Evolutionary conservation across 139 green algal genomes (phyloP), one percentile per base, ranked within the genome.

Genomic region (Coelastrella sp.): DNA sequence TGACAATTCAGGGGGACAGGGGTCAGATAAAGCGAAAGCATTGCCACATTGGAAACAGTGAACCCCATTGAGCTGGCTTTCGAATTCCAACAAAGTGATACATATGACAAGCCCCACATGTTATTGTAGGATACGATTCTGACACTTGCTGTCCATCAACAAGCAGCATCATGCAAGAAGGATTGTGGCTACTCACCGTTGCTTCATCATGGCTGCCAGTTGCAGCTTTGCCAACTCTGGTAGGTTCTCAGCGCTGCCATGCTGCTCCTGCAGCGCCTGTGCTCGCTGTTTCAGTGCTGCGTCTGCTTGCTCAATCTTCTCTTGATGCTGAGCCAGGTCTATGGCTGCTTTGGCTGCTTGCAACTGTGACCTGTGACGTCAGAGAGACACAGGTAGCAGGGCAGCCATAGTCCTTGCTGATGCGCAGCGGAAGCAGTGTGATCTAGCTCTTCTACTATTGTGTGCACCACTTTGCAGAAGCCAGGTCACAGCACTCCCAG

Each of bases 271-370:
- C 63, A 91, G 78, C 65, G 80, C 80, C 24, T 19, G 59, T 68
- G 86, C 73, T 7, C 85, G 78, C 78, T 87, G 9, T 78, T 87
- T 70, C 12, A 91, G 87, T 19, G 63, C 70, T 59, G 58, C 70
- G 20, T 91, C 88, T 35, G 70, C 72, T 27, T 59, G 68, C 81
- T 88, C 88, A 8, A 91, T n/a, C 78, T 87, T 78, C 0, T 27
- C 19, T 66, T 89, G 88, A 70, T 91, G 88, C 81, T 91, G 88
- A 22, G 65, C 70, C 24, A 91, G 81, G 61, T 83, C 56, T 8
- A 91, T 19, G 9, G 81, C 88, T 25, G 88, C 88, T 72, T 91
- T 87, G n/a, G 81, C 80, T 66, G 88, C 88, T 49, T 80, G 63
- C 8, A 90, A 7, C 74, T 90, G 85, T 7, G 85, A 90, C 85